phyloP scores from a whole-genome alignment of 148 eudicot species.

The Dianthus caryophyllus region DNA sequence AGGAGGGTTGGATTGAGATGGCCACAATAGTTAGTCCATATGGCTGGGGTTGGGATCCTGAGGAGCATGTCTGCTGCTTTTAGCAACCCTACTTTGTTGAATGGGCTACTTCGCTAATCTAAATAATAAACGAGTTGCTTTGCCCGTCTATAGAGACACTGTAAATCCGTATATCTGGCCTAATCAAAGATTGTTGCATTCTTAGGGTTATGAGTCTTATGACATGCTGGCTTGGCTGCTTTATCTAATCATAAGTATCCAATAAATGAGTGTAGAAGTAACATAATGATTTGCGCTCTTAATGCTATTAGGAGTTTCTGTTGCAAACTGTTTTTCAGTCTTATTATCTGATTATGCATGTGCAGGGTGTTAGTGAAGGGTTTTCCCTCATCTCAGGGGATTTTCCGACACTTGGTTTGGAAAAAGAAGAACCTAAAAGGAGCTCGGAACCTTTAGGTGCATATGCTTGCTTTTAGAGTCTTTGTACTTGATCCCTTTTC shows the following conservation, averaged over 20 bases:
- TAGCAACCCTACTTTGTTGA: neutral
- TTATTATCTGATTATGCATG: slow-evolving; percentile 13
- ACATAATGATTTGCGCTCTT: neutral
- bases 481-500: slow-evolving; percentile 3
- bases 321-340: neutral
- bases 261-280: neutral
- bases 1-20: slow-evolving; percentile 1
- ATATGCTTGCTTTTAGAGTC: slow-evolving; percentile 19
- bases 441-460: slow-evolving; percentile 54
- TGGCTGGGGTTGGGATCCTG: neutral
- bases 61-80: neutral
- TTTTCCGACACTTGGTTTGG: slow-evolving; percentile 92
- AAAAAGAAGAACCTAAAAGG: slow-evolving; percentile 55
- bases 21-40: neutral
- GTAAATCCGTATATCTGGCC: neutral
- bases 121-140: neutral
- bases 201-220: neutral
- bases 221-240: neutral
- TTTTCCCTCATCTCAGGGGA: slow-evolving; percentile 88
- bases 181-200: neutral
- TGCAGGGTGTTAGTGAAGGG: slow-evolving; percentile 59
- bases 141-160: neutral
- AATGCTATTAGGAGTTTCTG: slow-evolving; percentile 3
- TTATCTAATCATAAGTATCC: neutral
- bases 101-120: neutral